Evolutionary conservation across 2,329 filamentous ascomycete species (phyloP).

Genomic region (Xylaria sp.): DNA sequence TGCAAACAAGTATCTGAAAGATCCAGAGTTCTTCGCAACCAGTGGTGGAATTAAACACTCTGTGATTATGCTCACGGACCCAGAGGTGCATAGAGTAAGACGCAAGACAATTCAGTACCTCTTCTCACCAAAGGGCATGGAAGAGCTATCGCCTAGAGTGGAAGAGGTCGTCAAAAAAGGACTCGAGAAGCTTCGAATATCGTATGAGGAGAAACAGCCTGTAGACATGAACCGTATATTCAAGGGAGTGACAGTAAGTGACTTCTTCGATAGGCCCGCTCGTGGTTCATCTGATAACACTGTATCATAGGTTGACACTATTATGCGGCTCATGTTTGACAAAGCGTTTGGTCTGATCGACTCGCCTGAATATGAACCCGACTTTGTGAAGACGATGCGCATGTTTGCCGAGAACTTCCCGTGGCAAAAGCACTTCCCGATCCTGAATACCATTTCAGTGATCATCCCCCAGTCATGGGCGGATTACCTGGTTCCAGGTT

Average conservation of each 20-base stretch:
- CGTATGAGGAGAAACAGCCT: conserved; percentile 28
- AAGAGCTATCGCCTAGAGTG: conserved; percentile 27
- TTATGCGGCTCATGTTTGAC: conserved; percentile 34
- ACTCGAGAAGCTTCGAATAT: conserved; percentile 21
- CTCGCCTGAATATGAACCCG: conserved; percentile 26
- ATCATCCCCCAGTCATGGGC: conserved; percentile 24
- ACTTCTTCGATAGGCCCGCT: not conserved
- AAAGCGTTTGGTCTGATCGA: conserved; percentile 29
- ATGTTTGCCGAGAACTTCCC: conserved; percentile 37
- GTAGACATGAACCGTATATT: conserved; percentile 34
- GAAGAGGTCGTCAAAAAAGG: conserved; percentile 26
- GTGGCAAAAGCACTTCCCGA: conserved; percentile 33
- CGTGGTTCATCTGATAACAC: not conserved
- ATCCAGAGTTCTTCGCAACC: conserved; percentile 33
- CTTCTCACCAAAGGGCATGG: conserved; percentile 31
- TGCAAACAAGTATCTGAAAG: conserved; percentile 30
- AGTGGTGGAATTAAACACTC: conserved; percentile 33
- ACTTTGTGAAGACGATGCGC: conserved; percentile 30
- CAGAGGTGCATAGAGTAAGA: conserved; percentile 24
- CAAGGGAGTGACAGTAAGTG: conserved; percentile 31
- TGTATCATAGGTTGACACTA: conserved; percentile 31
- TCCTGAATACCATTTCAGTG: conserved; percentile 22
- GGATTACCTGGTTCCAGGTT: conserved; percentile 31
- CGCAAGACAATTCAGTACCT: conserved; percentile 26
- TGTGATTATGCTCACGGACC: conserved; percentile 31